A percentile compares a stretch with the other conserved stretches of the same genome.
Evolutionary conservation across 441 rosid genomes (phyloP).

Genomic region (Raphanus hybrid): DNA sequence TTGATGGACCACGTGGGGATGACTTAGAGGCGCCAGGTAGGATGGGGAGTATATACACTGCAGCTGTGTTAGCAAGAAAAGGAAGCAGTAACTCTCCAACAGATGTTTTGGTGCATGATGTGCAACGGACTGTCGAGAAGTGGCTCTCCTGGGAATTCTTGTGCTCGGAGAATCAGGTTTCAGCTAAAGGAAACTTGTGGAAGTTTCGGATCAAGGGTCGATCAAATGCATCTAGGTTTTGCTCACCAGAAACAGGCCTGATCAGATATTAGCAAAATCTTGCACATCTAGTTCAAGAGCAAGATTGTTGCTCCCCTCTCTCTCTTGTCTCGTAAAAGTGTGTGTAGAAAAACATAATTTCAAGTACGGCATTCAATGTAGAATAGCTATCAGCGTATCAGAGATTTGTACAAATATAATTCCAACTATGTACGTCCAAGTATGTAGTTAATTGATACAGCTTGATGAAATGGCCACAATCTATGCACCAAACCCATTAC

Average conservation of each 20-base stretch:
- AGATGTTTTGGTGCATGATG: slow-evolving; percentile 64
- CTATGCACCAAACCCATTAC: no score
- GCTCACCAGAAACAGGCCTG: slow-evolving; percentile 45
- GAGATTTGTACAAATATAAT: no score
- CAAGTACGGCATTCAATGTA: no score
- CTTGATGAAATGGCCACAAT: no score
- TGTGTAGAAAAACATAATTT: neutral
- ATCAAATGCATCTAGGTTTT: slow-evolving; percentile 65
- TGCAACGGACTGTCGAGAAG: slow-evolving; percentile 60
- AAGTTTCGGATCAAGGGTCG: slow-evolving; percentile 49
- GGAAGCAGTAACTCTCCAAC: slow-evolving; percentile 49
- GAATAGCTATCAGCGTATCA: no score
- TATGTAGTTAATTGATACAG: no score
- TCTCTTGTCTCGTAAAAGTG: slow-evolving; percentile 7
- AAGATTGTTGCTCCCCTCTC: slow-evolving; percentile 8
- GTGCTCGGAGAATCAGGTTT: slow-evolving; percentile 64
- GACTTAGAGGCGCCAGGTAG: slow-evolving; percentile 63
- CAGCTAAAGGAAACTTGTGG: slow-evolving; percentile 65
- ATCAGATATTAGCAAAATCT: slow-evolving; percentile 30
- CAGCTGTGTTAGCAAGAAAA: slow-evolving; percentile 57
- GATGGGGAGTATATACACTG: slow-evolving; percentile 63
- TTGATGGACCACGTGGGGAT: slow-evolving; percentile 67
- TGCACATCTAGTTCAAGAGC: neutral
- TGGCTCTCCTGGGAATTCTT: slow-evolving; percentile 78
- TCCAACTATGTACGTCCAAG: no score